These are phyloP conservation scores for Pseudogymnoascus sp. DNA, from an alignment of 2,329 filamentous ascomycete genomes.

Conservation along the genomic window DNA sequence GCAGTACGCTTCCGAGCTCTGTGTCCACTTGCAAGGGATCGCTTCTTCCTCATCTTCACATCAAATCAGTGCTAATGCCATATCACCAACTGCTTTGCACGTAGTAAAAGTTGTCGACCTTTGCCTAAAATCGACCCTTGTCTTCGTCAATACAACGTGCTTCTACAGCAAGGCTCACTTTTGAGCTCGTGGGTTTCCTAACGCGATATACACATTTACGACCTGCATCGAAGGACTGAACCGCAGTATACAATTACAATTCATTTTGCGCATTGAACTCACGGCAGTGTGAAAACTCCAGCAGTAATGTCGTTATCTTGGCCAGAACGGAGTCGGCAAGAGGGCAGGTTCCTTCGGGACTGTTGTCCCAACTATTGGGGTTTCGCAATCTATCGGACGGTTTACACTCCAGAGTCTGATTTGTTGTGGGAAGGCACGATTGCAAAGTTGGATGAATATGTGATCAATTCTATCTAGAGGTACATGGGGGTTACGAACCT, in stretches of 20 bases:
- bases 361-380: background rate
- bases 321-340: background rate
- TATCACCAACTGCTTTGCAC: too few relatives aligned
- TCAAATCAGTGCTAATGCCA: background rate
- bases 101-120: too few relatives aligned
- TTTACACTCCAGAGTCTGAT: slow-evolving; percentile 23
- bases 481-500: background rate
- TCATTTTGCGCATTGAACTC: background rate
- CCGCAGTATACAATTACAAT: background rate
- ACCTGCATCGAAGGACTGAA: background rate
- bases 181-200: background rate
- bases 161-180: background rate
- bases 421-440: slow-evolving; percentile 16
- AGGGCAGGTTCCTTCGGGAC: background rate
- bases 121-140: background rate
- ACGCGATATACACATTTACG: background rate
- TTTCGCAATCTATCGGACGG: slow-evolving; percentile 21
- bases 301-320: background rate
- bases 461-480: slow-evolving; percentile 9
- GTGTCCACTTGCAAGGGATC: background rate
- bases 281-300: background rate
- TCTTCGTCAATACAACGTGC: background rate
- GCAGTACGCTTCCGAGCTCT: background rate
- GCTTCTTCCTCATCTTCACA: background rate
- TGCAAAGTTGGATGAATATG: slow-evolving; percentile 17